Conservation (phyloP, 345 rosid genomes). For the Abelmoschus esculentus region DNA sequence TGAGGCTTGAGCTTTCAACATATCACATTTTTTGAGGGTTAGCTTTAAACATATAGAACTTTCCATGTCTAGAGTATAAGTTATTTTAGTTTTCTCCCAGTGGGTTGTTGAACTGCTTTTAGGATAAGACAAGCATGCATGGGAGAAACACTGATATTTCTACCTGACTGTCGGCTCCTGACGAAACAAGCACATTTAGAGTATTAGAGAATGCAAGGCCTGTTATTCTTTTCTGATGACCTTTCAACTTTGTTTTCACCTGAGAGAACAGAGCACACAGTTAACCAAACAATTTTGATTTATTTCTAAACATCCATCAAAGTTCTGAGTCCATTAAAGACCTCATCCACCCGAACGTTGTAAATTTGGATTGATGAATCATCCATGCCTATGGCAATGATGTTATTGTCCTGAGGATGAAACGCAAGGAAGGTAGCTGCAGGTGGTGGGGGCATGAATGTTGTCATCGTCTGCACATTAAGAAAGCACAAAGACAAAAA, state of each 20-base stretch:
- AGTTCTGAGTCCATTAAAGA: slow-evolving; percentile 16
- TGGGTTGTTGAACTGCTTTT: neutral
- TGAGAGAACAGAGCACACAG: slow-evolving; percentile 17
- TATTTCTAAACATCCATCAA: slow-evolving; percentile 5
- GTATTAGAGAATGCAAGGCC: slow-evolving; percentile 80
- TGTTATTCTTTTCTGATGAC: slow-evolving; percentile 78
- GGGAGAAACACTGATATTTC: slow-evolving; percentile 2
- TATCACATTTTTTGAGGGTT: neutral
- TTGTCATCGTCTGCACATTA: slow-evolving; percentile 56
- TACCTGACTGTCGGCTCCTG: slow-evolving; percentile 88
- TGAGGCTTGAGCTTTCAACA: too few species aligned
- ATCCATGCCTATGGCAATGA: slow-evolving; percentile 83
- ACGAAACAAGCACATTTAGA: slow-evolving; percentile 68
- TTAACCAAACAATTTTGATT: neutral
- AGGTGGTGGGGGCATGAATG: slow-evolving; percentile 82
- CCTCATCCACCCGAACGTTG: slow-evolving; percentile 60
- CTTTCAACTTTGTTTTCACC: slow-evolving; percentile 66
- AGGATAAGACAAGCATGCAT: neutral
- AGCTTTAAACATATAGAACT: neutral
- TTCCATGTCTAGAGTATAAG: neutral
- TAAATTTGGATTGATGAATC: slow-evolving; percentile 70
- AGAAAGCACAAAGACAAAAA: slow-evolving; percentile 1
- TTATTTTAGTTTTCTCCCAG: neutral
- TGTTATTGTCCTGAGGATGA: slow-evolving; percentile 62
- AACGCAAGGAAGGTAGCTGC: slow-evolving; percentile 79